Base-by-base conservation (phyloP, 352 stramenopile species). In the Plasmopara muralis region DNA sequence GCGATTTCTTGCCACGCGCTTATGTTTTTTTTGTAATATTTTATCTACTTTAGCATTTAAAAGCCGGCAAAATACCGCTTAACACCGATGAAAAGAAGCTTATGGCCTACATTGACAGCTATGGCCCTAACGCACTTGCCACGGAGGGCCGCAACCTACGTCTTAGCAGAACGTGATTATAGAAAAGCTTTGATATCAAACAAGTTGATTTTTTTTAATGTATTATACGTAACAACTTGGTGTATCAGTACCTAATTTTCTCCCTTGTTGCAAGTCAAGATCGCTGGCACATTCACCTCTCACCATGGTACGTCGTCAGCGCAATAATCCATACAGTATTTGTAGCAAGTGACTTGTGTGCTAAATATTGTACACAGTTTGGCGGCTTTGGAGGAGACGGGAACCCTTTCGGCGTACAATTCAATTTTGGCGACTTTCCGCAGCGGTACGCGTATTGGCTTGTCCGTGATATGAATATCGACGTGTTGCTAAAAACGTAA, bases 401-500 rank as follows among this genome's bases (percentile, higher is more conserved):
- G 20, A 93, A 93, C 62, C 82, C 82, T 5, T 93, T 93, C 46
- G 74, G 72, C 13, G 72, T 88, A 50, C 85, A 93, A 61, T 90
- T 90, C 57, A 83, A 80, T 59, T 73, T 88, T 37, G 77, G 75
- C 40, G 64, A 85, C 64, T 88, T 89, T 42, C 79, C 82, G 16
- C 65, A 85, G 43, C 69, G 77, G 79, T 93, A 49, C 40, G 56
- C 53, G 3, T 18, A 0, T 20, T 37, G 15, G 14, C 18, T 10
- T 43, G 7, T 37, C 15, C 12, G 12, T 9, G 12, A 6, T 1
- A 16, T 9, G 14, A 9, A 13, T 25, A 25, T 25, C 20, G 20
- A 25, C 20, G 20, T 25, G 20, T 25, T 25, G 20, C 20, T 25
- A 25, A 25, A 3, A 25, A 25, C 20, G 20, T 25, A 42, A 31